Base-by-base conservation (phyloP, 129 eudicot species). In the Smallanthus sonchifolius region DNA sequence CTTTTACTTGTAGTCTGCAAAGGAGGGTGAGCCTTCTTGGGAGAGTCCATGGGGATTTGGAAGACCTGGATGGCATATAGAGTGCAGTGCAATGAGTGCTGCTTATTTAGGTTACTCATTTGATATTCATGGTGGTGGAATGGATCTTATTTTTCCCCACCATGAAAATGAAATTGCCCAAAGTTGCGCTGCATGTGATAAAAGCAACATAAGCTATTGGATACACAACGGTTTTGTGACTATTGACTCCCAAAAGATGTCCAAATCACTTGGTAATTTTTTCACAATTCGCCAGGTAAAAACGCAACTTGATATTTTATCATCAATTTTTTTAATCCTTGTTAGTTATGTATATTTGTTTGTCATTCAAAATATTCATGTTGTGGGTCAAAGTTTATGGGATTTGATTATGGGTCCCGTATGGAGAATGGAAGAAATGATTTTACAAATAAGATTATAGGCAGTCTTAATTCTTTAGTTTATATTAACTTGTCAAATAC, bases 1-100 rank as follows among this genome's bases (percentile, higher is more conserved):
- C 19, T 72, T 67, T 4, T 42, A 48, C 62, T 65, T 83, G 80
- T 84, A 95, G 99, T 80, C 97, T 47, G 94, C 97, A 47, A 95
- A 95, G 86, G 91, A 83, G 71, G 99, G 99, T 19, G 99, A 95
- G 78, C 97, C 94, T 48, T 86, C n/a, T 42, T 95, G 99, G 99
- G 96, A 94, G 80, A 95, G 99, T 67, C 97, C 99, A 20, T 95
- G 99, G 99, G 99, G 99, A 54, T 87, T 89, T 5, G 97, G 99
- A 85, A 95, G 99, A 79, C 99, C 99, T 67, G 99, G 99, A 59
- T 95, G 99, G 99, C 99, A 95, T 80, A 95, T 95, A 6, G 99
- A 91, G 80, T 95, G 99, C 78, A 91, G 97, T 79, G 99, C 97
- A 15, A 95, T 95, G 99, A 94, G 99, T 79, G 99, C 97, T 64